Base-by-base conservation (phyloP, 805 yeast genomes). In the Zygoascus flipseniorum region DNA sequence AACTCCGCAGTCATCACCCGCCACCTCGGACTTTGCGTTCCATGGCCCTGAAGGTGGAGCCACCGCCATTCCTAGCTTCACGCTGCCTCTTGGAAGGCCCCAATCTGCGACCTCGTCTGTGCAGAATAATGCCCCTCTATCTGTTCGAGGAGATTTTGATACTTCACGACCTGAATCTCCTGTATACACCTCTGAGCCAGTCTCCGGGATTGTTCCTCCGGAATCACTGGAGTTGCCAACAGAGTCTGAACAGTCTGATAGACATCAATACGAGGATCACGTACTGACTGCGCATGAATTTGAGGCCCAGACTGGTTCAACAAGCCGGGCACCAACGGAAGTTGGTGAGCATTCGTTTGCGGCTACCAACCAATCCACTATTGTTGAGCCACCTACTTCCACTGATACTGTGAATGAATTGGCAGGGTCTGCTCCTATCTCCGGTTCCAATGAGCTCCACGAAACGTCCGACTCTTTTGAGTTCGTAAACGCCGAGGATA, bases 51-150 rank as follows among this genome's bases (percentile, higher is more conserved):
- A 54, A 32, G 54, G 47, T 9, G 52, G 43, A 9, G 26, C 54
- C 14, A 51, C 57, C 42, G 54, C 44, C n/a, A 56, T 55, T 39
- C 65, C 65, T 2, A 39, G 61, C 2, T 64, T 72, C 74, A 80
- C 76, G 54, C 69, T 74, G 43, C 76, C 76, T 49, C 60, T 79
- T 64, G 71, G 69, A 39, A 74, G 93, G 61, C 86, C 95, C 1
- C 86, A 83, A 54, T 86, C 96, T 0, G 79, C 86, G 42, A 86
- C 97, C 0, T 89, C 97, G 0, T 86, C 96, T 45, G 95, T 89
- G 35, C 92, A 86, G 62, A 90, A 90, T 70, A 89, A 92, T 66
- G 89, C 97, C 1, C 90, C 97, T 0, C 80, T 82, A 69, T 86
- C 96, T 20, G 95, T 89, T 8, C 81, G 96, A 56, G 96, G 86